Conservation (phyloP, 2,329 filamentous ascomycete species). For the Metarhizium album region DNA sequence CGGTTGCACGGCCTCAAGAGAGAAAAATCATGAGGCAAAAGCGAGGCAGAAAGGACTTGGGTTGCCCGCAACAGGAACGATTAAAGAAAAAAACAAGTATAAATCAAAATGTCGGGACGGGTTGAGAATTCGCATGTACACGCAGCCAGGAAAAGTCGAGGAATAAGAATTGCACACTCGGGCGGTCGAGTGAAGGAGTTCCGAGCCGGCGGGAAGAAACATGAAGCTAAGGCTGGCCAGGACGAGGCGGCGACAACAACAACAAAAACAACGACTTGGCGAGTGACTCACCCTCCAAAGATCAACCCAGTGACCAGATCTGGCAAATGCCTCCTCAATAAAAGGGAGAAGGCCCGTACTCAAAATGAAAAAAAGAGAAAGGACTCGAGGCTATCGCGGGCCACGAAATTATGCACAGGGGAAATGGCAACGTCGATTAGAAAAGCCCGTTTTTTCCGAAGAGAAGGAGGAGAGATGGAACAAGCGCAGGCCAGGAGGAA, state of each 20-base stretch:
- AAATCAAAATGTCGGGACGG: neutral
- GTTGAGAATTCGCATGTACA: neutral
- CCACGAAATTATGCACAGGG: neutral
- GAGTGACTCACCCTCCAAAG: slow-evolving; percentile 8
- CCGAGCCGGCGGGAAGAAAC: too few species aligned
- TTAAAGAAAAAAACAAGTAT: neutral
- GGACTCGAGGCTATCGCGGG: slow-evolving; percentile 4
- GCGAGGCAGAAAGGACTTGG: neutral
- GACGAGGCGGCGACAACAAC: slow-evolving; percentile 2
- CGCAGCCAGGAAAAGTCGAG: neutral
- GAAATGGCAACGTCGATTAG: neutral
- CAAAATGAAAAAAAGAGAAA: neutral
- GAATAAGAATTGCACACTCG: neutral
- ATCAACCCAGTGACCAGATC: neutral
- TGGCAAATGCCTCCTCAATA: neutral
- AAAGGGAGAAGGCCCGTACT: neutral
- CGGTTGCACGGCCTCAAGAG: neutral
- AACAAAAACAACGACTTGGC: slow-evolving; percentile 3
- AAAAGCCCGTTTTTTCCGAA: slow-evolving; percentile 4
- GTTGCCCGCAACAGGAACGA: neutral
- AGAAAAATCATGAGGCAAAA: neutral
- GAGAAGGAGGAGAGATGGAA: slow-evolving; percentile 2
- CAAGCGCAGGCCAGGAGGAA: slow-evolving; percentile 2
- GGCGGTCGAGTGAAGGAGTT: too few species aligned
- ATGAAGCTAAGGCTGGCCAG: neutral